A percentile compares a stretch with the other conserved stretches of the same genome.
Evolutionary conservation across 1,284 basidiomycete genomes (phyloP).

Genomic region (Cystobasidium sp.): DNA sequence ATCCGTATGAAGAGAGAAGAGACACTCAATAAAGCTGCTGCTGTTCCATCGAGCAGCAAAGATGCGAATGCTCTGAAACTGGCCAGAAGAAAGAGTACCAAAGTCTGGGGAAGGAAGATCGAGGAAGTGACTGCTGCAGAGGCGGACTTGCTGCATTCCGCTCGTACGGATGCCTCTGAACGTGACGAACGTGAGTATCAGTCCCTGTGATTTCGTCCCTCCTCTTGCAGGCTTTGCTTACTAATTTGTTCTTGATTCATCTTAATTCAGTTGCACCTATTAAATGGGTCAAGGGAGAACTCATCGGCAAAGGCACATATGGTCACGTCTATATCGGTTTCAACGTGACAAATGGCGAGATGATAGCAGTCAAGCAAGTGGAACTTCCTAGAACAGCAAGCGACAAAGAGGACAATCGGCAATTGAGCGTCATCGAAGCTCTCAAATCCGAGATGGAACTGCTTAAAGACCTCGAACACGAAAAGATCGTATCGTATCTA

Average conservation of each 20-base stretch:
- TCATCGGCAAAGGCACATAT: slow-evolving; percentile 96
- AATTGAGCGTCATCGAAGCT: slow-evolving; percentile 84
- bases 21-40: slow-evolving; percentile 60
- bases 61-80: slow-evolving; percentile 58
- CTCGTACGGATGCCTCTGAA: slow-evolving; percentile 51
- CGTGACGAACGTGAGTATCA: slow-evolving; percentile 52
- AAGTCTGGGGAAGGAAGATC: slow-evolving; percentile 90
- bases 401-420: slow-evolving; percentile 85
- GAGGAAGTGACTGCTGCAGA: slow-evolving; percentile 85
- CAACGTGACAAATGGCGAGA: slow-evolving; percentile 97
- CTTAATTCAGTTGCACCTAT: slow-evolving; percentile 71
- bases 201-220: too few species aligned
- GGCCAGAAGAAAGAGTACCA: slow-evolving; percentile 82
- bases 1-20: slow-evolving; percentile 57
- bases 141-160: slow-evolving; percentile 56
- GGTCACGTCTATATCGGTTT: slow-evolving; percentile 94
- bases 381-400: slow-evolving; percentile 87
- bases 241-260: slow-evolving; percentile 2
- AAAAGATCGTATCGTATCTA: slow-evolving; percentile 95
- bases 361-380: slow-evolving; percentile 99
- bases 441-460: slow-evolving; percentile 93
- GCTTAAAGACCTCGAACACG: slow-evolving; percentile 93
- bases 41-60: slow-evolving; percentile 46
- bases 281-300: slow-evolving; percentile 97
- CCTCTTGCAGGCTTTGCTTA: background rate